Evolutionary conservation across 164 flowering plant genomes (phyloP), one percentile per base, ranked within the genome.

Genomic region (Platanus orientalis): DNA sequence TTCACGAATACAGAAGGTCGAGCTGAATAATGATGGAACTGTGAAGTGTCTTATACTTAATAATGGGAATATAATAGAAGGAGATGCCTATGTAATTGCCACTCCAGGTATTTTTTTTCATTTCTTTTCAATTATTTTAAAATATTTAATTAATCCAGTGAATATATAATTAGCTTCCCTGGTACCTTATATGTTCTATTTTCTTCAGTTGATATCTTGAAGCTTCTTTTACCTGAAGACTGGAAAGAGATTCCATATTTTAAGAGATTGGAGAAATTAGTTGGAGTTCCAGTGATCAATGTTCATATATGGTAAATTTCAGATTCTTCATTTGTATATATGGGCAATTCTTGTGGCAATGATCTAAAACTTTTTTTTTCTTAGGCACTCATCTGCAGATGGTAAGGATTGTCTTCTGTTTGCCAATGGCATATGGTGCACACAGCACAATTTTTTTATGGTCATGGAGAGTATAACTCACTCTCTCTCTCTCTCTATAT

Each of bases 241-340:
- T 94, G 99, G 99, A 87, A 81, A 73, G 90, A 82, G 71, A 73
- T 89, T 28, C 76, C 81, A 19, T 89, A 94, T 76, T 94, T 94
- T 84, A 78, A 70, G 72, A 89, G 69, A 72, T 71, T 94, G 81
- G 97, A 92, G 24, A 94, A 94, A 81, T 71, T 94, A 71, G 97
- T 89, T 29, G 99, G 97, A 58, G 97, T 94, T 72, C 99, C 97
- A 30, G 99, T 94, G 39, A 94, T 94, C 61, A 94, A 94, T 64
- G 87, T 94, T 68, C 99, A 94, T 69, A 92, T 94, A 80, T 94
- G 99, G 97, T 94, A 45, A 77, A 92, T 80, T 60, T 27, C 66
- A 17, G 26, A 30, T 60, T 58, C 61, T 29, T 71, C 13, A 32
- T 6, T 48, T 25, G 54, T 39, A 60, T 36, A n/a, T 61, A 30